Conservation (phyloP, 2,329 filamentous ascomycete genomes). For the Furcasterigmium sp. region DNA sequence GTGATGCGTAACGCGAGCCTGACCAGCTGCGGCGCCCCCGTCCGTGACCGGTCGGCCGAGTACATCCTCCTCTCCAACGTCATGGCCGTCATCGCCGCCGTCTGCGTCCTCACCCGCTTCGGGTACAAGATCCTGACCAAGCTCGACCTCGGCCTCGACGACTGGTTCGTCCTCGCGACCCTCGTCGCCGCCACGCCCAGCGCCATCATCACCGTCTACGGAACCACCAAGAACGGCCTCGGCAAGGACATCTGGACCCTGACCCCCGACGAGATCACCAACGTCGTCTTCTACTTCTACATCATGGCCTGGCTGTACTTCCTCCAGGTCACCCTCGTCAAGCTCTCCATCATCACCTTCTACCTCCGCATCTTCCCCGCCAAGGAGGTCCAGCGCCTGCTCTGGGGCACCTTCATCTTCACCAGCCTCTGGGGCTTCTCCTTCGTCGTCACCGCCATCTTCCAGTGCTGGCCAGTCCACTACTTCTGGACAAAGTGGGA, state of each 20-base stretch:
- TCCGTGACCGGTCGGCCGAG: constrained; percentile 22
- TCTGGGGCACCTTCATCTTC: constrained; percentile 31
- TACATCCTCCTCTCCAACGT: constrained; percentile 21
- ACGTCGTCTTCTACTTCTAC: constrained; percentile 32
- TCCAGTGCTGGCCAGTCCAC: constrained; percentile 41
- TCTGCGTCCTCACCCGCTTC: constrained; percentile 32
- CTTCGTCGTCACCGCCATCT: constrained; percentile 33
- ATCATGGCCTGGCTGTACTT: constrained; percentile 36
- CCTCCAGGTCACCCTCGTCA: constrained; percentile 32
- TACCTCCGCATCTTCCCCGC: constrained; percentile 45
- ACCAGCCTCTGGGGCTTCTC: constrained; percentile 26
- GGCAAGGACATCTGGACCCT: constrained; percentile 43
- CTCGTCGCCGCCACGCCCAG: constrained; percentile 20
- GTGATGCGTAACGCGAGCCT: constrained; percentile 18
- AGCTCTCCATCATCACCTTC: constrained; percentile 43
- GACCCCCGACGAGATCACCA: constrained; percentile 28
- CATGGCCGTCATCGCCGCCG: constrained; percentile 25
- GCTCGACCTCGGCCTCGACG: constrained; percentile 26
- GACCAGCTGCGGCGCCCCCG: constrained; percentile 16
- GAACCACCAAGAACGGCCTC: constrained; percentile 27
- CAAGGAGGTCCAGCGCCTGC: constrained; percentile 22
- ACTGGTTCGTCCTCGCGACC: constrained; percentile 25
- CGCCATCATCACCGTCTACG: constrained; percentile 21
- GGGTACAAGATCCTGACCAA: constrained; percentile 23
- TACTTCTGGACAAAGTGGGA: constrained; percentile 49